Percentiles rank a stretch among this genome's conserved stretches.
Evolutionary conservation across 805 yeast species (phyloP).

Genomic region (Candida pini): DNA sequence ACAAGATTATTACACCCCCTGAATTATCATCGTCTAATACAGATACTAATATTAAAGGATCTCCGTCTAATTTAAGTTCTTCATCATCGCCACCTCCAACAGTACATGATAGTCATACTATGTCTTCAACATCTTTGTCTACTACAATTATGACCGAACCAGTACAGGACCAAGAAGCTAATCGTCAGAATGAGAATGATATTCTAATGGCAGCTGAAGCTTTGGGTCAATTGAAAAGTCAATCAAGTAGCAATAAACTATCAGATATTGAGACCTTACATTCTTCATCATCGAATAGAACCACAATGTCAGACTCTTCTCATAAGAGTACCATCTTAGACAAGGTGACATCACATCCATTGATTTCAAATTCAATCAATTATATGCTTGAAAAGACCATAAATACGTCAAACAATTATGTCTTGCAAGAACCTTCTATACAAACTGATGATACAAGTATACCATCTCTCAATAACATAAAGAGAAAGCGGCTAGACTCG

Average conservation of each 20-base stretch:
- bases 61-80: no score
- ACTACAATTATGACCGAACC: no score
- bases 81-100: no score
- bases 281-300: not conserved
- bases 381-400: slow-evolving; percentile 33
- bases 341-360: slow-evolving; percentile 32
- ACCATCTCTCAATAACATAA: slow-evolving; percentile 6
- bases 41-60: no score
- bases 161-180: no score
- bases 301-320: not conserved
- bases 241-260: slow-evolving; percentile 1
- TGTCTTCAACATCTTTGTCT: no score
- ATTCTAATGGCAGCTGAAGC: slow-evolving; percentile 27
- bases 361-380: slow-evolving; percentile 31
- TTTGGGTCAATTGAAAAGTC: slow-evolving; percentile 22
- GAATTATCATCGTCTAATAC: no score
- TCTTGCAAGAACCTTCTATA: slow-evolving; percentile 6
- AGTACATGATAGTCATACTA: no score
- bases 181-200: slow-evolving; percentile 3
- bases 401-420: slow-evolving; percentile 21
- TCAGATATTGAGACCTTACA: not conserved
- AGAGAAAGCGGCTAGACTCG: slow-evolving; percentile 11
- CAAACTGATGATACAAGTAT: not conserved
- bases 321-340: slow-evolving; percentile 24
- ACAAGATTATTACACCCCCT: no score